Evolutionary conservation across 1,284 basidiomycete genomes (phyloP).

Genomic region (Phellinidium pouzarii): DNA sequence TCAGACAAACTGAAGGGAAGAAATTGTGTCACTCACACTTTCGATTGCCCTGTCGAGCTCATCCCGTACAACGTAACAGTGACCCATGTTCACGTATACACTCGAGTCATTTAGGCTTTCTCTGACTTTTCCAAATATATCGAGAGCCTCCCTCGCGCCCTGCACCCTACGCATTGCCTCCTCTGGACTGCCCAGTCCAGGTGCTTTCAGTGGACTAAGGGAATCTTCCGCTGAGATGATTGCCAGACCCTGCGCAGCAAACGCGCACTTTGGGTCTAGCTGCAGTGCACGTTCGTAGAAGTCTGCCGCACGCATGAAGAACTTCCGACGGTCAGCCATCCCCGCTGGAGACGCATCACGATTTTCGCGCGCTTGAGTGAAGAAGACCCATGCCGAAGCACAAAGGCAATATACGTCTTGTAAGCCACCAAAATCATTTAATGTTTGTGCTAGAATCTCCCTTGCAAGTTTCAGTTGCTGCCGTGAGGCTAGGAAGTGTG

Average conservation of each 20-base stretch:
- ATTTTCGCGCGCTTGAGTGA: slow-evolving; percentile 77
- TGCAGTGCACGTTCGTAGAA: slow-evolving; percentile 86
- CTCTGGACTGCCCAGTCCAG: slow-evolving; percentile 41
- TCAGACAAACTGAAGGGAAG: slow-evolving; percentile 3
- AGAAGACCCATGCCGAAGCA: slow-evolving; percentile 80
- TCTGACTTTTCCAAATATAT: slow-evolving; percentile 82
- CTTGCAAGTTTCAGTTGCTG: slow-evolving; percentile 67
- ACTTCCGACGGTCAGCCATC: slow-evolving; percentile 65
- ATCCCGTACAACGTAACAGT: slow-evolving; percentile 85
- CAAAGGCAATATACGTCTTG: slow-evolving; percentile 89
- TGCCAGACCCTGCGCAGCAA: slow-evolving; percentile 89
- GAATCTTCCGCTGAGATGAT: slow-evolving; percentile 89
- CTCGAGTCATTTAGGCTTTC: slow-evolving; percentile 81
- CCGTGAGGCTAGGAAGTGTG: slow-evolving; percentile 77
- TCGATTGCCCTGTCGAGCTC: slow-evolving; percentile 94
- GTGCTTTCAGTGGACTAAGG: slow-evolving; percentile 50
- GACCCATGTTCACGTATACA: slow-evolving; percentile 92
- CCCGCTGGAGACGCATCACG: slow-evolving; percentile 51
- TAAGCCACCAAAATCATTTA: slow-evolving; percentile 70
- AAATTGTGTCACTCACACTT: slow-evolving; percentile 56
- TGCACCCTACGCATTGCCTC: slow-evolving; percentile 59
- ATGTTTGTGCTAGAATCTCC: slow-evolving; percentile 79
- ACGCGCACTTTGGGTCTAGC: slow-evolving; percentile 76
- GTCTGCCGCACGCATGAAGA: slow-evolving; percentile 78
- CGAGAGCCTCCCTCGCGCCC: slow-evolving; percentile 78